Evolutionary conservation across 805 yeast genomes (phyloP), one percentile per base, ranked within the genome.

Genomic region (Candida ascalaphidarum): DNA sequence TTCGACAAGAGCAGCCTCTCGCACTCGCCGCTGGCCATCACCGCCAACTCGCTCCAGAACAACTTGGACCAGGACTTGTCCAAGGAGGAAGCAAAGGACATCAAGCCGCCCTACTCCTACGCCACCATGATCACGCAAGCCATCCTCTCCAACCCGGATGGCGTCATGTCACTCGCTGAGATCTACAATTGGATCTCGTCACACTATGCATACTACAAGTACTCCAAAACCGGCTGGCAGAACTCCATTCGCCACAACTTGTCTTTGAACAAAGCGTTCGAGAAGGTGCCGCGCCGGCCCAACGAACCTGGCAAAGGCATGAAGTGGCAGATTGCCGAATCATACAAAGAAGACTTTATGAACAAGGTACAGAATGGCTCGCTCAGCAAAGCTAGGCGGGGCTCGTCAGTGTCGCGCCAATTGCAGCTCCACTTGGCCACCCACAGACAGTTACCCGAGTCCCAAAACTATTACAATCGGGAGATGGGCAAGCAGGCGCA

Each of bases 41-140:
- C 56, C n/a, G 68, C 68, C 4, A 55, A 56, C 11, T 55, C 64
- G n/a, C 46, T 63, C 24, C 69, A 63, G 39, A 60, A 52, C 40
- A 62, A 62, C 41, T 47, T 63, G 36, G 69, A 65, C 48, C 70
- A 71, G 43, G 92, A 81, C 52, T 65, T 88, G 39, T 78, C 94
- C n/a, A 69, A 70, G 35, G 97, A 89, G 50, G 96, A 86, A 37
- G 77, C 94, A 28, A 83, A 80, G 46, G 94, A 89, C 50, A 77
- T 88, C 41, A 92, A 92, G 55, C 99, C 99, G 3, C 97, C 97
- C 2, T 92, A 81, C 51, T 81, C 94, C 11, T 92, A 92, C 50
- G 97, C 98, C 0, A 89, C 96, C 2, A 88, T 92, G 96, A 92
- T 92, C 41, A 86, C 98, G 3, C 96, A 92, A 52, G 96, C 97